phyloP scores from a whole-genome alignment of 495 filamentous ascomycete species.

The Hypoxylon cercidicola region DNA sequence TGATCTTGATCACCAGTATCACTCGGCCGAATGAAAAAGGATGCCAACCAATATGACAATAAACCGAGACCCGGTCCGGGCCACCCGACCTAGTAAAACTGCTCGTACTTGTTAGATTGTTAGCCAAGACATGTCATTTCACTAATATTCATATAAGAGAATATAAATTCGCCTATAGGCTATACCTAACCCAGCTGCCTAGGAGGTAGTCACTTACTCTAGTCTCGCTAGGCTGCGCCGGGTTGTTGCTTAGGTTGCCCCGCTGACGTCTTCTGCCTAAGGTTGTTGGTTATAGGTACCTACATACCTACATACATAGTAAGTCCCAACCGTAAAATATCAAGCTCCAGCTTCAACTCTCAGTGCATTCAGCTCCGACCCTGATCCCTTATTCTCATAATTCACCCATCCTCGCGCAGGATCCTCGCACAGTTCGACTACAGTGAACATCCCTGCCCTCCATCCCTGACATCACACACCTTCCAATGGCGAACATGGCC shows the following conservation, averaged over 20 bases:
- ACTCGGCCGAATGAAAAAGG: too few species aligned
- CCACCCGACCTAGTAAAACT: too few species aligned
- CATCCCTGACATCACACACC: conserved; percentile 11
- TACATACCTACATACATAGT: not conserved
- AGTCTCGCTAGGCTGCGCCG: not conserved
- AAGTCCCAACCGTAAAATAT: conserved; percentile 21
- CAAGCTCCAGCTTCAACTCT: conserved; percentile 15
- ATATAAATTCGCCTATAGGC: too few species aligned
- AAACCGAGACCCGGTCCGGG: too few species aligned
- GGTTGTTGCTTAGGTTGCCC: conserved; percentile 18
- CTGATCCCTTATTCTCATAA: not conserved
- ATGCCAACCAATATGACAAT: too few species aligned
- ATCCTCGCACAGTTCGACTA: not conserved
- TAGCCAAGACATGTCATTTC: too few species aligned
- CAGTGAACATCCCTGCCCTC: conserved; percentile 19
- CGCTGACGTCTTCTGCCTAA: conserved; percentile 36
- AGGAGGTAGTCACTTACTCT: too few species aligned
- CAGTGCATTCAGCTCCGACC: not conserved
- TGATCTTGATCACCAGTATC: too few species aligned
- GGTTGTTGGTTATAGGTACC: too few species aligned
- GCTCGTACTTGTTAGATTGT: too few species aligned
- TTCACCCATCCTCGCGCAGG: not conserved
- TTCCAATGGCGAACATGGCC: conserved; percentile 38
- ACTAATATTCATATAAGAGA: too few species aligned
- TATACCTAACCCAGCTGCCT: too few species aligned